Percentiles rank a stretch among this genome's conserved stretches.
phyloP scores from a whole-genome alignment of 129 eudicot genomes.

The Chrysanthemum makinoi region DNA sequence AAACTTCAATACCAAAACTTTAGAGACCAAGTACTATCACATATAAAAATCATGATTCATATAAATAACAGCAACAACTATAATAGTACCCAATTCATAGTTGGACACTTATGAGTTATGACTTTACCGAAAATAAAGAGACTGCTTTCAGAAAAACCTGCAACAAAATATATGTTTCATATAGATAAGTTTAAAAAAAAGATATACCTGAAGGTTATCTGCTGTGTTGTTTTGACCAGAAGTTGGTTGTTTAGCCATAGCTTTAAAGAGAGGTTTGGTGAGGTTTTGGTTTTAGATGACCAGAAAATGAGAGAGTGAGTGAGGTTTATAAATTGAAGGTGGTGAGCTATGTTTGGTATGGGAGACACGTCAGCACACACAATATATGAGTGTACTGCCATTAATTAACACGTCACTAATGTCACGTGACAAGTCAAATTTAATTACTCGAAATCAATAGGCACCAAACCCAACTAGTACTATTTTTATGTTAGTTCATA shows the following conservation, averaged over 20 bases:
- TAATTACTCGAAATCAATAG: background rate
- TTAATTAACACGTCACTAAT: constrained; percentile 34
- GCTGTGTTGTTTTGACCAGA: constrained; percentile 13
- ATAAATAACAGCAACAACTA: too few species aligned
- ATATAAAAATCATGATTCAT: too few species aligned
- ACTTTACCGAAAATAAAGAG: too few species aligned
- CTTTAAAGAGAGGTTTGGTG: constrained; percentile 10
- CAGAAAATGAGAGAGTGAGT: constrained; percentile 16
- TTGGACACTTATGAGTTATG: too few species aligned
- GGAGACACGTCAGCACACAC: constrained; percentile 34
- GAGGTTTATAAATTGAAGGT: constrained; percentile 27
- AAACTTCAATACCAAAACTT: too few species aligned
- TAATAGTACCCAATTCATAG: too few species aligned
- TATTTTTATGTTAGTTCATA: background rate
- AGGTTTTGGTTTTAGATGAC: background rate
- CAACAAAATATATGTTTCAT: background rate
- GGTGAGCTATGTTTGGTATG: constrained; percentile 26
- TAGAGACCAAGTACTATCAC: too few species aligned
- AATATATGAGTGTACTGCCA: constrained; percentile 19
- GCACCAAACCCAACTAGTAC: constrained; percentile 24
- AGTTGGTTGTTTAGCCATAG: constrained; percentile 24
- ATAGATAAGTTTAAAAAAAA: background rate
- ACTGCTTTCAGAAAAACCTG: too few species aligned
- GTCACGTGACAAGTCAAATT: constrained; percentile 30
- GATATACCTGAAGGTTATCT: constrained; percentile 31